Conservation (phyloP, 2,329 filamentous ascomycete species). For the Botryotinia narcissicola region DNA sequence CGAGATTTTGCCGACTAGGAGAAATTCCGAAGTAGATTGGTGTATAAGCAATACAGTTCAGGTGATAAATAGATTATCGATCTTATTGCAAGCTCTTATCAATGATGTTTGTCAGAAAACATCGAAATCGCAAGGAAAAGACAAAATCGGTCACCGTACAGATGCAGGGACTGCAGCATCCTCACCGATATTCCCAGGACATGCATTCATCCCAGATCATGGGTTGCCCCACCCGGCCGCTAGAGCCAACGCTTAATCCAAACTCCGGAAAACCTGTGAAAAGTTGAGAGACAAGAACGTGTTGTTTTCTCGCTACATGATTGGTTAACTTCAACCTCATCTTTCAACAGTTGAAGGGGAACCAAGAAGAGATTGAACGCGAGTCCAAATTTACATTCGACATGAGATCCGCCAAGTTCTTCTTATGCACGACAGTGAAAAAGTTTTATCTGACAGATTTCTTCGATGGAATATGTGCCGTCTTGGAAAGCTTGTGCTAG, state of each 20-base stretch:
- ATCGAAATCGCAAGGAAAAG: background rate
- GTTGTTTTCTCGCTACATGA: background rate
- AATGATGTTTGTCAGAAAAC: background rate
- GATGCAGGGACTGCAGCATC: background rate
- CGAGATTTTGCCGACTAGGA: background rate
- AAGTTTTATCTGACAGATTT: background rate
- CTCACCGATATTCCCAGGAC: slow-evolving; percentile 15
- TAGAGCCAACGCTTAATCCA: slow-evolving; percentile 13
- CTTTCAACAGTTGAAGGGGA: background rate
- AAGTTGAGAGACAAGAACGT: slow-evolving; percentile 8
- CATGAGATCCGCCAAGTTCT: background rate
- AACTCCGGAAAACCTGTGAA: background rate
- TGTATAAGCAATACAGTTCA: background rate
- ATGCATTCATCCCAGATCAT: background rate
- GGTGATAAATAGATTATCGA: background rate
- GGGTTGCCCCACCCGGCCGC: background rate
- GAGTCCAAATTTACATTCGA: background rate
- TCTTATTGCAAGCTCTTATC: background rate
- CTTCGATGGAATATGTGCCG: background rate
- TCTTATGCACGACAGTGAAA: background rate
- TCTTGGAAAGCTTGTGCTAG: slow-evolving; percentile 9
- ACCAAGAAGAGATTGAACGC: background rate
- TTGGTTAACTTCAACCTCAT: background rate
- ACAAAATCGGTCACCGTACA: background rate
- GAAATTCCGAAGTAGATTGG: too few species aligned